These are phyloP conservation scores for Leccinum truebloodii DNA, from an alignment of 768 basidiomycete genomes.

Conservation along the genomic window DNA sequence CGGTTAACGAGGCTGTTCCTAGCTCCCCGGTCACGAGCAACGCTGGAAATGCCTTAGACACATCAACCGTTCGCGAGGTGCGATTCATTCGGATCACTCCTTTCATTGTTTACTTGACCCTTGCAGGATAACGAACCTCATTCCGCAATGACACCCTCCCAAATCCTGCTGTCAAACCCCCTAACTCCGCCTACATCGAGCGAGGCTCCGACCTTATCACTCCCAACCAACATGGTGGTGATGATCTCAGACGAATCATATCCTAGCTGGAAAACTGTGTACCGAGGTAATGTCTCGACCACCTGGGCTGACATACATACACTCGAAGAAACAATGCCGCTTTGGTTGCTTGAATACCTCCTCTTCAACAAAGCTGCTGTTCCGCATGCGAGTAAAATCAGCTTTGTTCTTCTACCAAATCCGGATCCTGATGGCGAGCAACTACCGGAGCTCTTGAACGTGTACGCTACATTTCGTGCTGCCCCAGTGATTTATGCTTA, in stretches of 20 bases:
- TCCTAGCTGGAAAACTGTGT: constrained; percentile 74
- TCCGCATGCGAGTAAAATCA: constrained; percentile 68
- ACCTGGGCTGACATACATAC: constrained; percentile 51
- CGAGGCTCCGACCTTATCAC: constrained; percentile 69
- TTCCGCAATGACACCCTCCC: constrained; percentile 49
- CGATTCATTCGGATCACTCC: constrained; percentile 2
- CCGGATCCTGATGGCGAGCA: constrained; percentile 57
- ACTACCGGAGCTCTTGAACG: constrained; percentile 81
- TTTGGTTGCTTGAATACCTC: constrained; percentile 89
- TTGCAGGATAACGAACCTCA: constrained; percentile 29
- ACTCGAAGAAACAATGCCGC: constrained; percentile 78
- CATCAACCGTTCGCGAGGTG: constrained; percentile 27
- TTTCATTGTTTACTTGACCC: constrained; percentile 1
- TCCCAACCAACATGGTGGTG: constrained; percentile 62
- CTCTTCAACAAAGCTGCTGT: constrained; percentile 62
- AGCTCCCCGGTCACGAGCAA: constrained; percentile 27
- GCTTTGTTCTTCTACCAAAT: constrained; percentile 76
- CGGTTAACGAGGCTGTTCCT: constrained; percentile 19
- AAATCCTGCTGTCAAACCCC: constrained; percentile 53
- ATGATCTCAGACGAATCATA: constrained; percentile 81
- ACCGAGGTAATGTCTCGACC: constrained; percentile 66
- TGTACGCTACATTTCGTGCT: constrained; percentile 52
- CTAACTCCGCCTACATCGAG: constrained; percentile 64
- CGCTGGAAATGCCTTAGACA: constrained; percentile 17
- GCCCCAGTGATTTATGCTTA: constrained; percentile 1